A percentile compares a stretch with the other conserved stretches of the same genome.
These are phyloP conservation scores for Acer campestre DNA, from an alignment of 345 rosid genomes.

Conservation along the genomic window DNA sequence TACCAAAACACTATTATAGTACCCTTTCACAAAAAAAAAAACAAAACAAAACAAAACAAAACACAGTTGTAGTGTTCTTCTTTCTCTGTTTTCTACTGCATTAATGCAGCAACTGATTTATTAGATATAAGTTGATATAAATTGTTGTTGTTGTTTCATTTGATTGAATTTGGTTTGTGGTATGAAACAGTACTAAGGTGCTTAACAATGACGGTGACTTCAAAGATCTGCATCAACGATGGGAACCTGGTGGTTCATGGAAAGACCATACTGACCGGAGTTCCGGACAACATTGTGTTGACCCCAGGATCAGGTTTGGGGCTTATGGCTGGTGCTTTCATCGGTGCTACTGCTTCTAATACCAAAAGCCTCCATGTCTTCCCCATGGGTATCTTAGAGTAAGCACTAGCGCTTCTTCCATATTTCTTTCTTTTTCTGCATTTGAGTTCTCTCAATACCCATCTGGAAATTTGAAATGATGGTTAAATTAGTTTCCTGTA, in stretches of 20 bases:
- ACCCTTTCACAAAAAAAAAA: no score
- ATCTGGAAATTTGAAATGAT: background rate
- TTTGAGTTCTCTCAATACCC: background rate
- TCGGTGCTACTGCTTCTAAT: slow-evolving; percentile 79
- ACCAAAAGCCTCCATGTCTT: slow-evolving; percentile 94
- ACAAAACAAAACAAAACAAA: no score
- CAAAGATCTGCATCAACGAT: slow-evolving; percentile 68
- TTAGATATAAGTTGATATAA: background rate
- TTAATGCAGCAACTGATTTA: slow-evolving; percentile 19
- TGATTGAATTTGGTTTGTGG: background rate
- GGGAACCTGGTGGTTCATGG: slow-evolving; percentile 92
- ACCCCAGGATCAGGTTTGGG: slow-evolving; percentile 73
- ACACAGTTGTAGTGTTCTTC: background rate
- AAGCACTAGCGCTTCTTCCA: slow-evolving; percentile 24
- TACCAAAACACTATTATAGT: no score
- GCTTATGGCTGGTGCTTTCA: slow-evolving; percentile 70
- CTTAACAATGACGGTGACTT: slow-evolving; percentile 78
- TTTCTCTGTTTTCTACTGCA: background rate
- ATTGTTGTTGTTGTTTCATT: background rate
- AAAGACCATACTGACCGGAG: slow-evolving; percentile 82
- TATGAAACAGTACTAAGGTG: slow-evolving; percentile 22
- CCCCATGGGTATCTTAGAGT: slow-evolving; percentile 84
- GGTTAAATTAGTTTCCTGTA: no score
- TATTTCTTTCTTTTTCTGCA: background rate
- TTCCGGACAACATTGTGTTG: slow-evolving; percentile 77